Conservation (phyloP, 805 yeast species). For the Yamadazyma scolyti region DNA sequence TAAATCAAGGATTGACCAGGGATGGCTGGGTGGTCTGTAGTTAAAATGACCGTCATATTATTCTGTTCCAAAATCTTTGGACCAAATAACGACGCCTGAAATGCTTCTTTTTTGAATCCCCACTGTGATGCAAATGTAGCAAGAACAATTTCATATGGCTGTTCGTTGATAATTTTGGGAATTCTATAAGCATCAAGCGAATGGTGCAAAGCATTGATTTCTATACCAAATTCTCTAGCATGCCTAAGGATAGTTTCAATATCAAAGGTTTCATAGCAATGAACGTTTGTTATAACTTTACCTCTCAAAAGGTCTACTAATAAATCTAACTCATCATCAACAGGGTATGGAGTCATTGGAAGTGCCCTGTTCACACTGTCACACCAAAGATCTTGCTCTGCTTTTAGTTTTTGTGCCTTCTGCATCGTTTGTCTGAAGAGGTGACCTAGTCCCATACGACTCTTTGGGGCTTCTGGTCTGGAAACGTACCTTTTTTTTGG, state of each 20-base stretch:
- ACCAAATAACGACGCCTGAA: slow-evolving; percentile 3
- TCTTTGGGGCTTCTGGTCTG: slow-evolving; percentile 5
- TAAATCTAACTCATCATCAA: slow-evolving; percentile 3
- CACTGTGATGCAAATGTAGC: slow-evolving; percentile 7
- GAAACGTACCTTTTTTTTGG: slow-evolving; percentile 3
- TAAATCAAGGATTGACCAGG: slow-evolving; percentile 5
- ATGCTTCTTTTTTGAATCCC: slow-evolving; percentile 8
- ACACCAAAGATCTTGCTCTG: slow-evolving; percentile 5
- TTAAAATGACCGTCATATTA: slow-evolving; percentile 3
- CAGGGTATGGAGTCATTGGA: slow-evolving; percentile 2
- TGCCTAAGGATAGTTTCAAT: slow-evolving; percentile 7
- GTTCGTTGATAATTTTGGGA: slow-evolving; percentile 6
- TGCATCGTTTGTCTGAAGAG: slow-evolving; percentile 5
- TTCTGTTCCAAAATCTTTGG: slow-evolving; percentile 5
- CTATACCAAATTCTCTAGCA: slow-evolving; percentile 7
- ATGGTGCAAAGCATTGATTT: slow-evolving; percentile 7
- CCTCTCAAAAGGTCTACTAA: slow-evolving; percentile 5
- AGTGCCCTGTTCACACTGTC: slow-evolving; percentile 3
- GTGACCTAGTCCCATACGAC: slow-evolving; percentile 6
- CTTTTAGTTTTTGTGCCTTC: slow-evolving; percentile 1
- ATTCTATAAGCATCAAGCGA: slow-evolving; percentile 6
- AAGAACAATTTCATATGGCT: slow-evolving; percentile 5
- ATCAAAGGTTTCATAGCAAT: slow-evolving; percentile 8
- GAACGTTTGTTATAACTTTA: slow-evolving; percentile 5
- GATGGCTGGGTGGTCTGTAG: slow-evolving; percentile 7